These are phyloP conservation scores for Ensete glaucum DNA, from an alignment of 176 grass and related monocot genomes.

Conservation along the genomic window DNA sequence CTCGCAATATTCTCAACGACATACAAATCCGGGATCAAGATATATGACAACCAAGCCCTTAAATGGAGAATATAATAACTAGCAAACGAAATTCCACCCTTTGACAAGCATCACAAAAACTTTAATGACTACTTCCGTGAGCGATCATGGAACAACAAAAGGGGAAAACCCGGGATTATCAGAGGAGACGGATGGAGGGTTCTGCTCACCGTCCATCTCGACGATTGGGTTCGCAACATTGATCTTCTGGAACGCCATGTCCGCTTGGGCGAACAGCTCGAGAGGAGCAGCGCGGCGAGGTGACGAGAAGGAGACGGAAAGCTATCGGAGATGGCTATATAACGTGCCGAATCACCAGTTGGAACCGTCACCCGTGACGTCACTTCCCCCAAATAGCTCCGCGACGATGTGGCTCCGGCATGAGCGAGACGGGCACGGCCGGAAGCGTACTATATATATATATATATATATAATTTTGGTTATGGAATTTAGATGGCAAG, in stretches of 20 bases:
- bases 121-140: neutral
- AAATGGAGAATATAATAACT: neutral
- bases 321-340: too few relatives aligned
- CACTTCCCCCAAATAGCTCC: too few relatives aligned
- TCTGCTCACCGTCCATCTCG: conserved; percentile 88
- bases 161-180: too few relatives aligned
- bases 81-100: neutral
- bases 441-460: too few relatives aligned
- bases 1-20: neutral
- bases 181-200: neutral
- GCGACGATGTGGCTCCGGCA: too few relatives aligned
- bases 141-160: neutral
- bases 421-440: too few relatives aligned
- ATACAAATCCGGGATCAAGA: too few relatives aligned
- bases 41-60: too few relatives aligned
- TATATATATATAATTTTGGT: too few relatives aligned
- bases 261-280: neutral
- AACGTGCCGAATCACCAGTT: too few relatives aligned
- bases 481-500: too few relatives aligned
- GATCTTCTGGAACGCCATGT: conserved; percentile 5
- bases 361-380: too few relatives aligned
- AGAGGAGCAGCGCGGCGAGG: neutral
- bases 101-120: neutral
- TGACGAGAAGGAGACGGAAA: neutral
- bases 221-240: conserved; percentile 61